A percentile compares a stretch with the other conserved stretches of the same genome.
phyloP scores from a whole-genome alignment of 2,329 filamentous ascomycete species.

The Colletotrichum sublineola region DNA sequence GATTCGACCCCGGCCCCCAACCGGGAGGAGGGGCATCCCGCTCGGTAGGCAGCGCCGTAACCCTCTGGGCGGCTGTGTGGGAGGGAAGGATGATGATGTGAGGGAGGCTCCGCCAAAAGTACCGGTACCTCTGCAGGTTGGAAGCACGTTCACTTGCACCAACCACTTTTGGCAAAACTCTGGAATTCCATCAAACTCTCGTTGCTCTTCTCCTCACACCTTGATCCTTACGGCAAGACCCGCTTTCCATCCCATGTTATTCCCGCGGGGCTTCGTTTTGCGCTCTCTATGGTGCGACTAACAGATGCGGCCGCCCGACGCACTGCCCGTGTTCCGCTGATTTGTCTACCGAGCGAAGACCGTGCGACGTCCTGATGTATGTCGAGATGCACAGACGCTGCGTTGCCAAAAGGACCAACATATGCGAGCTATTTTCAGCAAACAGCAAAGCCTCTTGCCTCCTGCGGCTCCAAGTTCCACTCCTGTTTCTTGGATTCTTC shows the following conservation, averaged over 20 bases:
- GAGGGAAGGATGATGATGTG: neutral
- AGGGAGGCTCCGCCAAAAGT: conserved; percentile 30
- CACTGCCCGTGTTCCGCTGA: conserved; percentile 26
- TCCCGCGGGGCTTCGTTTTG: neutral
- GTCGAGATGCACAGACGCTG: conserved; percentile 11
- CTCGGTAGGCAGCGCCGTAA: neutral
- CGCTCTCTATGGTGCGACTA: conserved; percentile 11
- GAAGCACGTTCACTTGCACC: neutral
- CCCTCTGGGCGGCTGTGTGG: conserved; percentile 19
- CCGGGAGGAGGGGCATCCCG: neutral
- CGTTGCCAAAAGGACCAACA: conserved; percentile 3
- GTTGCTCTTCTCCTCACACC: conserved; percentile 1
- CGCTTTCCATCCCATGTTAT: conserved; percentile 21
- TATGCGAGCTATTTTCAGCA: conserved; percentile 29
- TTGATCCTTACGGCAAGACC: neutral
- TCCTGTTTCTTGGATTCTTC: neutral
- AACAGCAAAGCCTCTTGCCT: conserved; percentile 13
- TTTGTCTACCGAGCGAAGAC: neutral
- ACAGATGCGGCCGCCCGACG: neutral
- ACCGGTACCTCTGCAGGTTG: conserved; percentile 21
- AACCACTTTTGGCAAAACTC: conserved; percentile 21
- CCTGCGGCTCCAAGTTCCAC: neutral
- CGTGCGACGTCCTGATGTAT: neutral
- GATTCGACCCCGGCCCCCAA: neutral
- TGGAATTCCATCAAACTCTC: conserved; percentile 24